Evolutionary conservation across 805 yeast genomes (phyloP).

Genomic region (Cyberlindnera maritima): DNA sequence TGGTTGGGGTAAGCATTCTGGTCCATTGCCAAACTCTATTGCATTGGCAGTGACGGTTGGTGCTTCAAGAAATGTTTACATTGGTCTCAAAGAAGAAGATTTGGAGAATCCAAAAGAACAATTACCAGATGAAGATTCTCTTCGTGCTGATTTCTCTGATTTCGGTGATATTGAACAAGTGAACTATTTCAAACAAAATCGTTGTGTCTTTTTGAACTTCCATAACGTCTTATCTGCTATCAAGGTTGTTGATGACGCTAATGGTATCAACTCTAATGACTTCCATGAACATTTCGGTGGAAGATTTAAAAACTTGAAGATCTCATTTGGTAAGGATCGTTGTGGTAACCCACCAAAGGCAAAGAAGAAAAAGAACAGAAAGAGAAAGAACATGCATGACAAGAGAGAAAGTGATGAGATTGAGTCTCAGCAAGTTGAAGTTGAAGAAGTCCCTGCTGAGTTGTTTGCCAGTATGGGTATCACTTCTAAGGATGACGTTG

Average conservation of each 20-base stretch:
- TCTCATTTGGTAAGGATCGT: slow-evolving; percentile 74
- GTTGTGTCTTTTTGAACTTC: slow-evolving; percentile 75
- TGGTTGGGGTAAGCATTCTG: slow-evolving; percentile 70
- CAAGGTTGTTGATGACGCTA: slow-evolving; percentile 57
- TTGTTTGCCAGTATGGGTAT: slow-evolving; percentile 27
- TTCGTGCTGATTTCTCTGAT: slow-evolving; percentile 56
- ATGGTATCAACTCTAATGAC: slow-evolving; percentile 32
- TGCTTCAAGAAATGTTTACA: slow-evolving; percentile 74
- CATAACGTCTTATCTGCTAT: slow-evolving; percentile 63
- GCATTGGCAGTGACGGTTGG: slow-evolving; percentile 66
- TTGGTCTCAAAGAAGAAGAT: slow-evolving; percentile 49
- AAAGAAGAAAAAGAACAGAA: slow-evolving; percentile 32
- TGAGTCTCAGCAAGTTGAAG: slow-evolving; percentile 12
- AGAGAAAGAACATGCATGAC: slow-evolving; percentile 2
- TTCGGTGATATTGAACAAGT: slow-evolving; percentile 79
- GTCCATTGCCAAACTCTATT: slow-evolving; percentile 55
- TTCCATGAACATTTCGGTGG: slow-evolving; percentile 40
- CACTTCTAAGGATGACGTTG: slow-evolving; percentile 10
- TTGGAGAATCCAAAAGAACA: slow-evolving; percentile 28
- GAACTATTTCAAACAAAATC: slow-evolving; percentile 63
- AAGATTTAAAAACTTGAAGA: slow-evolving; percentile 52
- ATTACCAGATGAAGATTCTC: slow-evolving; percentile 45
- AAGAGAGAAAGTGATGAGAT: background rate
- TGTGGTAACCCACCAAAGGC: slow-evolving; percentile 72
- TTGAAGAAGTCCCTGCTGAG: slow-evolving; percentile 22